Evolutionary conservation across 768 basidiomycete species (phyloP).

Genomic region (Hirschioporus abietinus): DNA sequence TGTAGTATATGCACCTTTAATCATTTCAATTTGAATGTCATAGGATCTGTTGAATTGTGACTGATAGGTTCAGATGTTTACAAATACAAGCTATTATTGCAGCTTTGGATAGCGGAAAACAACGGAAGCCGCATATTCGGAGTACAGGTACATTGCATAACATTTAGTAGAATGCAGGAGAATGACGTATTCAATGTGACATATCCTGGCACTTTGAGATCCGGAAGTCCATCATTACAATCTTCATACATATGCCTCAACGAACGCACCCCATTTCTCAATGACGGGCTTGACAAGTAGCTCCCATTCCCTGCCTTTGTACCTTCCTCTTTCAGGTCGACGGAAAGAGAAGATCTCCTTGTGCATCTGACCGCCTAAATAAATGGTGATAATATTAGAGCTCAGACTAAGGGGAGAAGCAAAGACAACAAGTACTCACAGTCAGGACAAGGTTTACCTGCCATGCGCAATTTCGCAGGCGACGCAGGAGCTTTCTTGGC

Average conservation of each 20-base stretch:
- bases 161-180: background rate
- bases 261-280: constrained; percentile 71
- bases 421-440: constrained; percentile 33
- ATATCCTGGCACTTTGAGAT: background rate
- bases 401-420: constrained; percentile 19
- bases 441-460: constrained; percentile 32
- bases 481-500: constrained; percentile 21
- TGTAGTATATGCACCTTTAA: no score
- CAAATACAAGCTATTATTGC: no score
- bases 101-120: background rate
- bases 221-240: background rate
- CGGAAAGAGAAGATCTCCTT: constrained; percentile 77
- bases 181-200: background rate
- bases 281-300: constrained; percentile 68
- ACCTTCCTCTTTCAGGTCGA: constrained; percentile 44
- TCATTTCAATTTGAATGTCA: no score
- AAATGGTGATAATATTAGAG: constrained; percentile 8
- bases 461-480: constrained; percentile 11
- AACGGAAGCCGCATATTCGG: background rate
- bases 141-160: background rate
- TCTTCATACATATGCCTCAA: constrained; percentile 27
- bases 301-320: constrained; percentile 71
- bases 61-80: no score
- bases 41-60: no score
- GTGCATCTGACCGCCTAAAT: constrained; percentile 52